These are phyloP conservation scores for Naegleria lovaniensis DNA, from an alignment of 208 protist genomes.

Conservation along the genomic window DNA sequence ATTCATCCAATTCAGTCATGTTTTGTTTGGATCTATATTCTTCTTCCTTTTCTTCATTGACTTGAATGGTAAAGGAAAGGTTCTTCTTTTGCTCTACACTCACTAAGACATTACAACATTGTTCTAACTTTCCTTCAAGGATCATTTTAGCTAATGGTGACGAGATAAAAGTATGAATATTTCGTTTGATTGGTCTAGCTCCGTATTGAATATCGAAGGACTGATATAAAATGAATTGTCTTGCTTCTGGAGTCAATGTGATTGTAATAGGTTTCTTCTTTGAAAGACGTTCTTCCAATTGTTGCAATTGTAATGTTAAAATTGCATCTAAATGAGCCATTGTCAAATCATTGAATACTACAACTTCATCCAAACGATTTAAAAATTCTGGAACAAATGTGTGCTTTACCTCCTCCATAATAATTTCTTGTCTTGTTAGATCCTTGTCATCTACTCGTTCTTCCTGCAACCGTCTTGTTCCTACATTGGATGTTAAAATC, in stretches of 20 bases:
- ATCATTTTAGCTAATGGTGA: background rate
- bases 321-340: slow-evolving; percentile 50
- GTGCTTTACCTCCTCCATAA: background rate
- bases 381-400: slow-evolving; percentile 31
- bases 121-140: background rate
- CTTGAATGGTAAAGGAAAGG: background rate
- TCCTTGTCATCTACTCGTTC: slow-evolving; percentile 50
- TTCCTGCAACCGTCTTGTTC: slow-evolving; percentile 68
- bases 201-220: slow-evolving; percentile 75
- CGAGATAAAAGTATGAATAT: slow-evolving; percentile 69
- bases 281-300: slow-evolving; percentile 59
- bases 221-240: slow-evolving; percentile 58
- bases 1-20: no score
- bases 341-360: slow-evolving; percentile 14
- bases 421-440: background rate
- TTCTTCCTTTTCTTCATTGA: background rate
- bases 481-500: slow-evolving; percentile 95
- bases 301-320: slow-evolving; percentile 48
- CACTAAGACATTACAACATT: background rate
- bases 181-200: slow-evolving; percentile 71
- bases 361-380: slow-evolving; percentile 30
- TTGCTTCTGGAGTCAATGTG: slow-evolving; percentile 53
- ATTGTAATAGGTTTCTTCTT: slow-evolving; percentile 58
- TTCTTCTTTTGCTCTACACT: background rate
- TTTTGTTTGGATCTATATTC: no score